These are phyloP conservation scores for Daldinia loculata DNA, from an alignment of 495 filamentous ascomycete genomes.

Conservation along the genomic window DNA sequence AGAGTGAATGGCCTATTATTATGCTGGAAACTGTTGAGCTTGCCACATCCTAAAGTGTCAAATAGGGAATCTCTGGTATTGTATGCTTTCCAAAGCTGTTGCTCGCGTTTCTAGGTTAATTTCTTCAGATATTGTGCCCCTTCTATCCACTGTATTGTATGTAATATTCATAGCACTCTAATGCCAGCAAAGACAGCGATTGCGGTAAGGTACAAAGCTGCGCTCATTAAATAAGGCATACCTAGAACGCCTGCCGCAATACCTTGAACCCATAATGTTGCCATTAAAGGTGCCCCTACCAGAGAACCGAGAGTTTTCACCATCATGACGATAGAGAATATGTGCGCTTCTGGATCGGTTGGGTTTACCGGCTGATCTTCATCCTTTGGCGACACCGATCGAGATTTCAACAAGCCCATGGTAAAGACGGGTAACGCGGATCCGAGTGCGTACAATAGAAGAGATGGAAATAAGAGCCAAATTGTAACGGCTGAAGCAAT, in stretches of 20 bases:
- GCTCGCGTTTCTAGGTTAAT: no score
- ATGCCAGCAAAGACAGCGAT: conserved; percentile 37
- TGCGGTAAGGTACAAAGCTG: conserved; percentile 47
- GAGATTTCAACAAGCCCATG: conserved; percentile 51
- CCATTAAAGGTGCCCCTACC: conserved; percentile 54
- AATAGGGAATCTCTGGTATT: no score
- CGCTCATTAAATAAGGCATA: conserved; percentile 43
- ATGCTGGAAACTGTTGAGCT: no score
- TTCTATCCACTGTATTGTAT: no score
- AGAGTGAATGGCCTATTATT: no score
- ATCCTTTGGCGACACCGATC: conserved; percentile 39
- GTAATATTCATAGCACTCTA: conserved; percentile 17
- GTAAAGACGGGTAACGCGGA: conserved; percentile 57
- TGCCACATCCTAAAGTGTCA: no score
- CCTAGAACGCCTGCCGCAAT: conserved; percentile 27
- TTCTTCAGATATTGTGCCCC: no score
- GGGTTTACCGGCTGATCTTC: conserved; percentile 15
- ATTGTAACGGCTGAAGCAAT: conserved; percentile 48
- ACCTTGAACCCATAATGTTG: conserved; percentile 48
- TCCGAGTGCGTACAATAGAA: conserved; percentile 55
- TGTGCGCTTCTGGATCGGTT: conserved; percentile 43
- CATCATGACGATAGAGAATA: conserved; percentile 59
- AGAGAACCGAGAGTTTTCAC: conserved; percentile 54
- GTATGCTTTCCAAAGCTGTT: no score
- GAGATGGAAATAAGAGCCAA: conserved; percentile 48